These are phyloP conservation scores for Umbelopsis ramanniana DNA, from an alignment of 192 early-diverging fungal genomes.

Conservation along the genomic window DNA sequence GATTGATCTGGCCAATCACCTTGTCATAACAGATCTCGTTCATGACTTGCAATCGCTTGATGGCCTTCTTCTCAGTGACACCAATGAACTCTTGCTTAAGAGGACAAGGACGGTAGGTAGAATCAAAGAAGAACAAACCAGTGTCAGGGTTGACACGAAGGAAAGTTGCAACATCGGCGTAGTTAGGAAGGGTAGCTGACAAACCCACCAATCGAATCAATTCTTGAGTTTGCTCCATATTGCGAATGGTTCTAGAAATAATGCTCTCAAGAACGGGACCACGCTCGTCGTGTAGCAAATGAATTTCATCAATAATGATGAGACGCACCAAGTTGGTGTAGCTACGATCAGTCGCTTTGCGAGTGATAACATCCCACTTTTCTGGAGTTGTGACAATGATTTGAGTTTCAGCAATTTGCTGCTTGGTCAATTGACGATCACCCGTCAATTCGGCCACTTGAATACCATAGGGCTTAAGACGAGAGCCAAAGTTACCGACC, in stretches of 20 bases:
- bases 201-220: conserved; percentile 97
- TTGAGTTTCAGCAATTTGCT: conserved; percentile 91
- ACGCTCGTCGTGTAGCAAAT: conserved; percentile 95
- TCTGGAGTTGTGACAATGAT: conserved; percentile 99
- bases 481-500: conserved; percentile 86
- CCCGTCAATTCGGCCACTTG: conserved; percentile 93
- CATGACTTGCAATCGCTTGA: conserved; percentile 65
- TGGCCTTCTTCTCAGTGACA: conserved; percentile 86
- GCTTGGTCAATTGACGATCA: conserved; percentile 98
- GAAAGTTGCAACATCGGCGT: conserved; percentile 93
- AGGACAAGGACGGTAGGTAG: conserved; percentile 93
- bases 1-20: conserved; percentile 63
- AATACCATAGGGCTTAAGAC: conserved; percentile 85
- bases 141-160: conserved; percentile 90
- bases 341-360: conserved; percentile 76
- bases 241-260: conserved; percentile 88
- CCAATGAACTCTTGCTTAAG: conserved; percentile 96
- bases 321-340: conserved; percentile 50
- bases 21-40: conserved; percentile 90
- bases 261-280: conserved; percentile 97
- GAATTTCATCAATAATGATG: conserved; percentile 97
- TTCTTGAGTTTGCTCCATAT: conserved; percentile 85
- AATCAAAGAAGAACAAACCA: conserved; percentile 97
- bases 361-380: conserved; percentile 99
- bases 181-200: conserved; percentile 98